phyloP scores from a whole-genome alignment of 805 yeast species.

The Nakazawaea siamensis region DNA sequence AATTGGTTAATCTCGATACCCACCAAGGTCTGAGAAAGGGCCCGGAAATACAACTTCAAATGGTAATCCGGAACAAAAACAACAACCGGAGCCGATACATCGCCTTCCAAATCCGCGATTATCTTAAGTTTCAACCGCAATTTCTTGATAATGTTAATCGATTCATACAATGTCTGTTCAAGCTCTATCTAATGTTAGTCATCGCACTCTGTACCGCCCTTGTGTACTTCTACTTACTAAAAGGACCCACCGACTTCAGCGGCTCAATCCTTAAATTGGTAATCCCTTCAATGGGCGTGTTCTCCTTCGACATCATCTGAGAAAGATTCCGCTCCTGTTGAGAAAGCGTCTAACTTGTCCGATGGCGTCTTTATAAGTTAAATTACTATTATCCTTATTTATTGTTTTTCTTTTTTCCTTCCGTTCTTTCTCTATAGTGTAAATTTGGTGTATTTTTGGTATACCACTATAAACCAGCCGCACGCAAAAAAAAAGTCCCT shows the following conservation, averaged over 20 bases:
- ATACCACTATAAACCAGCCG: too few species aligned
- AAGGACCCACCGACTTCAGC: conserved; percentile 9
- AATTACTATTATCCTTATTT: too few species aligned
- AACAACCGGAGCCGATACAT: not conserved
- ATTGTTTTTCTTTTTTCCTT: too few species aligned
- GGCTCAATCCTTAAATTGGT: too few species aligned
- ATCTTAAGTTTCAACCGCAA: conserved; percentile 8
- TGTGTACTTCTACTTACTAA: conserved; percentile 11
- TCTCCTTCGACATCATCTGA: too few species aligned
- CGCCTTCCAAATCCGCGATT: conserved; percentile 1
- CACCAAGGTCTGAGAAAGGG: conserved; percentile 2
- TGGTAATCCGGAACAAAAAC: conserved; percentile 10
- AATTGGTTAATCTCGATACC: conserved; percentile 14
- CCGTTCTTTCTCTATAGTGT: too few species aligned
- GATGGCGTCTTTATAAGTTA: too few species aligned
- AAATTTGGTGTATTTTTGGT: too few species aligned
- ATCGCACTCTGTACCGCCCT: not conserved
- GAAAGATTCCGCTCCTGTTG: too few species aligned
- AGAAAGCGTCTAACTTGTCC: too few species aligned
- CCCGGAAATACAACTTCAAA: conserved; percentile 14
- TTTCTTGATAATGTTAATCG: conserved; percentile 12
- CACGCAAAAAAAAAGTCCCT: too few species aligned
- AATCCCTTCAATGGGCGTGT: too few species aligned
- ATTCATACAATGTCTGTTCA: conserved; percentile 18
- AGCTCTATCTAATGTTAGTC: conserved; percentile 11